phyloP scores from a whole-genome alignment of 139 green algal species.

The Chlorella sp. region DNA sequence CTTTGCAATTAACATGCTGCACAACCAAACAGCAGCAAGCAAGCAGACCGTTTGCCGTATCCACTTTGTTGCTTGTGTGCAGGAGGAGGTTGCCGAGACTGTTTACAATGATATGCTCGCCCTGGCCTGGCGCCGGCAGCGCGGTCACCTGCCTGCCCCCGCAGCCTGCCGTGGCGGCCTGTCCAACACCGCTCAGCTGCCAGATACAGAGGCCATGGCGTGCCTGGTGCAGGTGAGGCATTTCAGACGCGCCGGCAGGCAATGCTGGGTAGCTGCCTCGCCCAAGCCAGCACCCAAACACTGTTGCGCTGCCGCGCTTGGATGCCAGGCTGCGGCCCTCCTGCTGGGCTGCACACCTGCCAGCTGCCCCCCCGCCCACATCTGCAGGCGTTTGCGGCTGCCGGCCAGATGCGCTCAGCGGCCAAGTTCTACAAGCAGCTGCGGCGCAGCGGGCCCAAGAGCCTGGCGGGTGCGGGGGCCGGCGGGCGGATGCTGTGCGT shows the following conservation, averaged over 20 bases:
- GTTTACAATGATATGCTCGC: constrained; percentile 62
- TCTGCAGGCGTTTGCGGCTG: constrained; percentile 38
- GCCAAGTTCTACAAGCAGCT: constrained; percentile 59
- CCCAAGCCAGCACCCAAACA: too few species aligned
- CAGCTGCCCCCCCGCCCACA: too few species aligned
- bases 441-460: constrained; percentile 32
- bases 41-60: too few species aligned
- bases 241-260: too few species aligned
- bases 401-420: constrained; percentile 36
- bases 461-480: constrained; percentile 10
- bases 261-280: too few species aligned
- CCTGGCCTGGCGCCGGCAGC: constrained; percentile 19
- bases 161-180: background rate
- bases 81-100: constrained; percentile 12
- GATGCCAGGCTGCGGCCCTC: background rate
- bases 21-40: too few species aligned
- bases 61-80: background rate
- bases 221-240: constrained; percentile 43
- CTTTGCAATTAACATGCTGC: too few species aligned
- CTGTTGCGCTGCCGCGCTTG: too few species aligned
- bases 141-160: background rate
- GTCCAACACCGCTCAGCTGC: constrained; percentile 48
- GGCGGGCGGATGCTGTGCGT: too few species aligned
- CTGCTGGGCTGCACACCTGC: too few species aligned
- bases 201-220: constrained; percentile 43